Evolutionary conservation across 768 basidiomycete species (phyloP), one percentile per base, ranked within the genome.

Genomic region (Leccinellum rugosiceps): DNA sequence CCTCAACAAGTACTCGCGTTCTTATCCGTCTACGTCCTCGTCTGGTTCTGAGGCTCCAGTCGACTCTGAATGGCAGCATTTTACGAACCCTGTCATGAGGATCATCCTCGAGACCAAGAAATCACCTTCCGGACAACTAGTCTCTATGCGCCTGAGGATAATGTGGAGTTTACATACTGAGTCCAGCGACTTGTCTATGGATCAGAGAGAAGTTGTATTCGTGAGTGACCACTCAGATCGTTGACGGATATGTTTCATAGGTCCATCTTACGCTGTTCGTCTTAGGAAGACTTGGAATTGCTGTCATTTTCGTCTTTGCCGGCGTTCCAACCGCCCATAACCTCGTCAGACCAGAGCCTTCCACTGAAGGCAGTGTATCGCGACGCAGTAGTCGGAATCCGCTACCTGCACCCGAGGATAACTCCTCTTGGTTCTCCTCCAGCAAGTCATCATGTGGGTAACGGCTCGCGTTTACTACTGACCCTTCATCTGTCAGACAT

Each of bases 281-380:
- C 63, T 26, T 66, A 92, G 90, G 90, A 92, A 72, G 88, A 92
- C 66, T 60, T 92, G 38, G 90, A 92, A 62, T 72, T 92, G 21
- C 72, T 91, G 25, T 78, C 83, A 2, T 88, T 89, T 68, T 88
- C 88, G 3, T 76, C 76, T 14, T 64, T 80, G 52, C 65, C 72
- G 23, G 65, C 74, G 17, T 59, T 65, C 30, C 68, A 65, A 35
- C 51, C 71, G 14, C 64, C 69, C 25, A 56, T 58, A 53, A 70
- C 60, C 64, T 74, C 67, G 58, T 74, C 63, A 46, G 73, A 75
- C 13, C 84, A 87, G 62, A 80, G 81, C 23, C 76, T 87, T 30
- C 88, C 90, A n/a, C 72, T 92, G 44, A 91, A 90, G 69, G 90
- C 88, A 8, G 88, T 92, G 10, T 89, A 88, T 67, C 84, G 87